Evolutionary conservation across 805 yeast species (phyloP).

Genomic region (Barnettozyma californica): DNA sequence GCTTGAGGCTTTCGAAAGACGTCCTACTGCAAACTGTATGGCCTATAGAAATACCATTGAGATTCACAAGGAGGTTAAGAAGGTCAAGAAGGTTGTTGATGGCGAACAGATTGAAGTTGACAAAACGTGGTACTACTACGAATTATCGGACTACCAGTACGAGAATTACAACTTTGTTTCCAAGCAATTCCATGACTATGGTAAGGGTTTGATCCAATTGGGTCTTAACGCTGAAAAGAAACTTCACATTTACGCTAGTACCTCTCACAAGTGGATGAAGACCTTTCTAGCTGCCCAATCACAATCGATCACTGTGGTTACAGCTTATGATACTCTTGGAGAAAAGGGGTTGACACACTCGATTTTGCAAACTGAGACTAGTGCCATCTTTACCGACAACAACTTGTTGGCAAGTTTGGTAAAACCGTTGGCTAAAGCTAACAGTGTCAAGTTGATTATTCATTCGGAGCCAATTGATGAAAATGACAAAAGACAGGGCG

Average conservation of each 20-base stretch:
- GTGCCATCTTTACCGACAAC: slow-evolving; percentile 81
- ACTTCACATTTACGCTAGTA: slow-evolving; percentile 81
- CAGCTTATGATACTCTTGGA: slow-evolving; percentile 95
- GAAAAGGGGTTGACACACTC: slow-evolving; percentile 86
- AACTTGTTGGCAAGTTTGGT: slow-evolving; percentile 59
- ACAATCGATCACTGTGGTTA: slow-evolving; percentile 81
- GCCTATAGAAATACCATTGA: slow-evolving; percentile 79
- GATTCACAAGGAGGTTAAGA: slow-evolving; percentile 69
- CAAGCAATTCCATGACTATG: slow-evolving; percentile 44
- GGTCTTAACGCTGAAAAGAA: slow-evolving; percentile 68
- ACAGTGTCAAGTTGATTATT: slow-evolving; percentile 59
- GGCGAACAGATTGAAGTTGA: slow-evolving; percentile 69
- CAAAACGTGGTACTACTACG: slow-evolving; percentile 86
- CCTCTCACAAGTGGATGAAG: slow-evolving; percentile 90
- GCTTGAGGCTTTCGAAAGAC: slow-evolving; percentile 52
- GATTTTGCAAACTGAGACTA: slow-evolving; percentile 72
- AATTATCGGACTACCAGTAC: slow-evolving; percentile 66
- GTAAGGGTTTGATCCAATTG: slow-evolving; percentile 68
- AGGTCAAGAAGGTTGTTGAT: slow-evolving; percentile 67
- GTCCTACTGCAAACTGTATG: slow-evolving; percentile 51
- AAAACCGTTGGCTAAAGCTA: slow-evolving; percentile 65
- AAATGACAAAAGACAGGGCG: slow-evolving; percentile 58
- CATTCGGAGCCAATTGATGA: slow-evolving; percentile 59
- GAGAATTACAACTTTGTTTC: slow-evolving; percentile 56
- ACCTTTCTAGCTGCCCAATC: slow-evolving; percentile 72